Base-by-base conservation (phyloP, 1,284 basidiomycete species). In the Tetrapyrgos nigripes region DNA sequence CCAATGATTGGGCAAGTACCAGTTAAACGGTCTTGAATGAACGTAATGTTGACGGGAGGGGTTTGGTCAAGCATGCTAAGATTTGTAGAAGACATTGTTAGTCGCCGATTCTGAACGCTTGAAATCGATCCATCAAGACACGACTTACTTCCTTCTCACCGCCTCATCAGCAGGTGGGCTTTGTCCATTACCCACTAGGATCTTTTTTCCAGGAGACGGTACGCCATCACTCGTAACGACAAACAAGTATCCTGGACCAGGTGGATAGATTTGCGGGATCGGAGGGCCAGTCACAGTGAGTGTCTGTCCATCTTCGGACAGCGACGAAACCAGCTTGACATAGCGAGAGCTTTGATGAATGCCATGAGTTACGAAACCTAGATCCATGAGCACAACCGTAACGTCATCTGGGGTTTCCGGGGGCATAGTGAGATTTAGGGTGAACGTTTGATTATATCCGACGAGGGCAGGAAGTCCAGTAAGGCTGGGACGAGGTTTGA, bases 181-280 rank as follows among this genome's bases (percentile, higher is more conserved):
- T 52, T 70, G 68, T 11, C 89, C 89, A 64, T 85, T 79, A 1
- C 92, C 93, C 40, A 94, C 75, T 80, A 93, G 85, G 2, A 92
- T 73, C 70, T 84, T 85, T 62, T 77, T 73, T 2, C 87, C 91
- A 21, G 74, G 68, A 64, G 89, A 91, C 0, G 93, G 90, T 6
- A 93, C 76, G 17, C 82, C 91, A 61, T 88, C 80, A 17, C 19
- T 33, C 1, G 84, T 82, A 21, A 94, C 78, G 26, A 94, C 69
- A 65, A 85, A 92, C 33, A 96, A 67, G 82, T 87, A 93, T 6
- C 85, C 93, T 2, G 92, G 92, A 6, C 94, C 93, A 55, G 92
- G 90, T 4, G 91, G 91, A 63, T 94, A 92, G 17, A 93, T 72
- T 47, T 77, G 78, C 4, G 78, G 80, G 62, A 83, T 78, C 1